Evolutionary conservation across 768 basidiomycete species (phyloP).

Genomic region (Psilocybe subaeruginosa): DNA sequence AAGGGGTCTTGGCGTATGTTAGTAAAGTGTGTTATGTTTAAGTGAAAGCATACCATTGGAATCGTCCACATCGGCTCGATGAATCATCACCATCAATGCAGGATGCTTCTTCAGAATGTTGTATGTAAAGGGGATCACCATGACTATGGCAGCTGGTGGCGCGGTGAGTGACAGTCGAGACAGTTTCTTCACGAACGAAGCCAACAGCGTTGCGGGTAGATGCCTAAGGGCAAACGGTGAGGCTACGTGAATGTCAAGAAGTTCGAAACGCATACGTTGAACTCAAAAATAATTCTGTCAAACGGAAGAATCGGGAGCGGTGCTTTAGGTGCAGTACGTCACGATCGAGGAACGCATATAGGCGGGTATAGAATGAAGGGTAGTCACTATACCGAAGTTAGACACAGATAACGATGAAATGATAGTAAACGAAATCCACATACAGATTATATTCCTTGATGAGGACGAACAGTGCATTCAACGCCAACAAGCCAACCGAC

Average conservation of each 20-base stretch:
- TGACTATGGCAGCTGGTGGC: slow-evolving; percentile 88
- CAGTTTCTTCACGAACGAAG: slow-evolving; percentile 93
- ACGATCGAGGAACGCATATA: slow-evolving; percentile 88
- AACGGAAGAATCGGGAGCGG: slow-evolving; percentile 92
- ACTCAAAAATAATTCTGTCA: slow-evolving; percentile 87
- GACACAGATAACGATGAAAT: not conserved
- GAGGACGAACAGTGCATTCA: slow-evolving; percentile 89
- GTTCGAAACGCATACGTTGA: slow-evolving; percentile 69
- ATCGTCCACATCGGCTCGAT: slow-evolving; percentile 52
- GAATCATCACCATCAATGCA: slow-evolving; percentile 91
- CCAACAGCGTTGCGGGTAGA: slow-evolving; percentile 87
- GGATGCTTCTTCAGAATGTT: slow-evolving; percentile 94
- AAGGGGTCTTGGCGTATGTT: slow-evolving; percentile 60
- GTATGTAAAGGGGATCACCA: slow-evolving; percentile 92
- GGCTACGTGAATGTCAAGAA: not conserved
- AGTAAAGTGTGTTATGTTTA: not conserved
- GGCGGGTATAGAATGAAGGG: slow-evolving; percentile 90
- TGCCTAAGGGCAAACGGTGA: slow-evolving; percentile 46
- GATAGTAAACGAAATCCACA: not conserved
- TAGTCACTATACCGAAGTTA: slow-evolving; percentile 69
- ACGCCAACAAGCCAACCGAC: slow-evolving; percentile 80
- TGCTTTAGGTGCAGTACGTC: slow-evolving; percentile 91
- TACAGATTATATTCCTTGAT: slow-evolving; percentile 94
- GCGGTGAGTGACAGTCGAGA: slow-evolving; percentile 82
- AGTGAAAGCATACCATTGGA: slow-evolving; percentile 33